Conservation (phyloP, 2,329 filamentous ascomycete species). For the Hypoxylon sp. region DNA sequence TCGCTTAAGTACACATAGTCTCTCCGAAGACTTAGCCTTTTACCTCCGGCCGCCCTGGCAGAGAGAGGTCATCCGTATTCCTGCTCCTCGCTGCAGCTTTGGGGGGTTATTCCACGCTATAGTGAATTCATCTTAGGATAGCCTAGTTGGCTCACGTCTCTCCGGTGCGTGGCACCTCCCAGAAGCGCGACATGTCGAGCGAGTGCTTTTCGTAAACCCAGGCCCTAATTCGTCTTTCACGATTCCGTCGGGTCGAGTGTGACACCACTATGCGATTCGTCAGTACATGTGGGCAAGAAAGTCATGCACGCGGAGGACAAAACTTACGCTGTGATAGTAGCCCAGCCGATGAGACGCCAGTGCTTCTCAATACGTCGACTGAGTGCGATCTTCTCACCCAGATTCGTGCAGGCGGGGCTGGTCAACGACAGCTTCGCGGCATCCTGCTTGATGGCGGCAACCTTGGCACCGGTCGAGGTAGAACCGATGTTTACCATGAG, state of each 20-base stretch:
- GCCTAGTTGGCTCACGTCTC: slow-evolving; percentile 1
- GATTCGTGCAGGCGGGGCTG: slow-evolving; percentile 93
- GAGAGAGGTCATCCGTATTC: slow-evolving; percentile 2
- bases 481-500: slow-evolving; percentile 99
- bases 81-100: slow-evolving; percentile 1
- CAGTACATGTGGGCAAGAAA: slow-evolving; percentile 31
- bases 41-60: not conserved
- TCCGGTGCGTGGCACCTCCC: not conserved
- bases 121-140: not conserved
- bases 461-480: slow-evolving; percentile 96
- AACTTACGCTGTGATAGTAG: slow-evolving; percentile 41
- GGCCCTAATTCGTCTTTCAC: slow-evolving; percentile 13
- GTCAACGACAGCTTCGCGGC: slow-evolving; percentile 94
- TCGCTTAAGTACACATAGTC: slow-evolving; percentile 21
- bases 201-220: slow-evolving; percentile 1
- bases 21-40: slow-evolving; percentile 1
- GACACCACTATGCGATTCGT: slow-evolving; percentile 55
- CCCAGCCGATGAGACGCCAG: slow-evolving; percentile 46
- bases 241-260: slow-evolving; percentile 60
- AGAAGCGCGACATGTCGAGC: slow-evolving; percentile 2
- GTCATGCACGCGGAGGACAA: not conserved
- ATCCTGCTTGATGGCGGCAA: slow-evolving; percentile 96
- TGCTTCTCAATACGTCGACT: slow-evolving; percentile 40
- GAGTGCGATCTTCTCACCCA: slow-evolving; percentile 61
- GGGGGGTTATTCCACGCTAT: not conserved